These are phyloP conservation scores for Neonectria hederae DNA, from an alignment of 2,329 filamentous ascomycete genomes.

Conservation along the genomic window DNA sequence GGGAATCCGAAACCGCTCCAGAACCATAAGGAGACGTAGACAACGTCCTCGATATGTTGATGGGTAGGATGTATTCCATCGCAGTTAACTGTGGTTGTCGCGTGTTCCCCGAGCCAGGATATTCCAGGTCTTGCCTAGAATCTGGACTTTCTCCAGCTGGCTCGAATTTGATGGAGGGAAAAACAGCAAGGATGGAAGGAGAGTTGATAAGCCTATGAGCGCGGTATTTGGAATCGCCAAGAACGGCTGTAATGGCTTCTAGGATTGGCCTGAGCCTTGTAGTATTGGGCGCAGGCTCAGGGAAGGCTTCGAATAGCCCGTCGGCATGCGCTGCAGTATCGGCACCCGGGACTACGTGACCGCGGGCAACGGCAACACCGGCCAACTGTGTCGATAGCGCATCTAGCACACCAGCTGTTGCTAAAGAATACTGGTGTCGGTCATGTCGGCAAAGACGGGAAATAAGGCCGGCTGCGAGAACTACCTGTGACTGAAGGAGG, in stretches of 20 bases:
- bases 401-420: constrained; percentile 79
- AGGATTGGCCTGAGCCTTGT: constrained; percentile 75
- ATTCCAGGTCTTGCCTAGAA: constrained; percentile 63
- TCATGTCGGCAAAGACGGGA: constrained; percentile 72
- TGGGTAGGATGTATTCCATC: constrained; percentile 71
- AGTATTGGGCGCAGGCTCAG: constrained; percentile 66
- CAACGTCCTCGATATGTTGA: constrained; percentile 49
- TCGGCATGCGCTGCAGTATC: constrained; percentile 64
- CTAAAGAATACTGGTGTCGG: constrained; percentile 74
- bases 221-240: constrained; percentile 81
- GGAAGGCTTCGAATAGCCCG: constrained; percentile 66
- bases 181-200: constrained; percentile 74
- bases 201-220: constrained; percentile 76
- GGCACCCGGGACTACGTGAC: constrained; percentile 73
- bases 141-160: constrained; percentile 58
- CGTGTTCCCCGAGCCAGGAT: constrained; percentile 59
- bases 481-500: constrained; percentile 69
- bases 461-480: constrained; percentile 66
- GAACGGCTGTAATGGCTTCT: constrained; percentile 79
- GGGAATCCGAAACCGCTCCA: constrained; percentile 38
- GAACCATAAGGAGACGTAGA: constrained; percentile 31
- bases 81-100: constrained; percentile 49
- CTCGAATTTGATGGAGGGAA: constrained; percentile 67
- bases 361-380: constrained; percentile 73
- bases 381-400: constrained; percentile 78